These are phyloP conservation scores for Cinnamomum micranthum DNA, from an alignment of 164 flowering plant species.

Conservation along the genomic window DNA sequence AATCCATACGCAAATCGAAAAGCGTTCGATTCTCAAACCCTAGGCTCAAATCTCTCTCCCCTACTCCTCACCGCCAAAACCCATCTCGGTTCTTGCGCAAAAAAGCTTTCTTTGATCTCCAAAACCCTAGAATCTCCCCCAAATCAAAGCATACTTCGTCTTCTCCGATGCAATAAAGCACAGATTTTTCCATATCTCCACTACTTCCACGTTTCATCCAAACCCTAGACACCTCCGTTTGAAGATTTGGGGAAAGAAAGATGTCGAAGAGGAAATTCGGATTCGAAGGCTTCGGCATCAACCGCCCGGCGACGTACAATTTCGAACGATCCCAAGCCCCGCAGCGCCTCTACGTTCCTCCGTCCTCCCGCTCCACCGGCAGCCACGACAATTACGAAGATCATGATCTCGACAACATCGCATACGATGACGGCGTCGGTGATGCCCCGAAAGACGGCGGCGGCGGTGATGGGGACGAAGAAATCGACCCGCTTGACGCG, in stretches of 20 bases:
- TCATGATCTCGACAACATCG: conserved; percentile 83
- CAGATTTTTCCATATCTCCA: too few species aligned
- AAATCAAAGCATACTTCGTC: neutral
- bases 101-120: neutral
- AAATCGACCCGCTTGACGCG: conserved; percentile 92
- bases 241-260: neutral
- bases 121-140: neutral
- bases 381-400: conserved; percentile 62
- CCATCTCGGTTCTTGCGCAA: too few species aligned
- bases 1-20: too few species aligned
- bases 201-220: neutral
- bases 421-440: conserved; percentile 46
- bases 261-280: conserved; percentile 98
- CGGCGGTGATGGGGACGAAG: conserved; percentile 41
- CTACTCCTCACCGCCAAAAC: too few species aligned
- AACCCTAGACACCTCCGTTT: neutral
- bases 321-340: conserved; percentile 88
- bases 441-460: conserved; percentile 11
- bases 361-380: conserved; percentile 47
- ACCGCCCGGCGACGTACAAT: conserved; percentile 69
- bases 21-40: too few species aligned
- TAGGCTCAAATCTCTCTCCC: too few species aligned
- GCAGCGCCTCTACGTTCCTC: conserved; percentile 80
- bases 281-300: conserved; percentile 93
- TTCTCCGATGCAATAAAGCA: neutral